These are phyloP conservation scores for Paspalum notatum DNA, from an alignment of 176 grass and related monocot genomes.

Conservation along the genomic window DNA sequence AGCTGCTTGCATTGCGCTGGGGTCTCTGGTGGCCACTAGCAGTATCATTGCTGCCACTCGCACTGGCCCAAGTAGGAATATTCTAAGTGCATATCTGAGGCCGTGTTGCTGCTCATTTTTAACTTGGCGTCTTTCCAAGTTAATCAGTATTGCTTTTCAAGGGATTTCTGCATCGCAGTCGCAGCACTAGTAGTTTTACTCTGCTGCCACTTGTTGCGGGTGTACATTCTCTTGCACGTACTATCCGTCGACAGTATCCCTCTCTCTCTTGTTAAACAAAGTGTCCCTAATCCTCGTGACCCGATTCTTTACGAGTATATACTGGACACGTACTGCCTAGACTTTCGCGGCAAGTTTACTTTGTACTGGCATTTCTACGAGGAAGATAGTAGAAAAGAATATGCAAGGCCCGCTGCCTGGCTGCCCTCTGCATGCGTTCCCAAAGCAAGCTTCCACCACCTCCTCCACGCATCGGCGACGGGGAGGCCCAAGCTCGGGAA, in stretches of 20 bases:
- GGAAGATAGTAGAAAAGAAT: background rate
- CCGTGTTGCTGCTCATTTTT: background rate
- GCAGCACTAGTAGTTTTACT: background rate
- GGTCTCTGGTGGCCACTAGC: background rate
- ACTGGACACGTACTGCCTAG: slow-evolving; percentile 39
- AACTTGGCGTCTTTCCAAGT: background rate
- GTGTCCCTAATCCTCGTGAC: background rate
- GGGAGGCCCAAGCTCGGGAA: background rate
- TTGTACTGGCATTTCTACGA: background rate
- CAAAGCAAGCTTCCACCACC: background rate
- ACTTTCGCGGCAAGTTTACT: background rate
- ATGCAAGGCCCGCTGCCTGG: background rate
- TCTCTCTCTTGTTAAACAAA: slow-evolving; percentile 14
- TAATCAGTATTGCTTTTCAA: too few relatives aligned
- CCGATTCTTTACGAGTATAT: background rate
- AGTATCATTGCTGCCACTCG: slow-evolving; percentile 1
- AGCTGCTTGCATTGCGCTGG: too few relatives aligned
- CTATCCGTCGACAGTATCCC: slow-evolving; percentile 21
- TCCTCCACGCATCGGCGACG: background rate
- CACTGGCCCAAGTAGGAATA: background rate
- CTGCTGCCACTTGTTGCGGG: slow-evolving; percentile 1
- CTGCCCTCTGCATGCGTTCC: background rate
- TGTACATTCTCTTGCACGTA: background rate
- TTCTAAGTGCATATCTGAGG: background rate
- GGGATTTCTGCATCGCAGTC: background rate